Evolutionary conservation across 1,284 basidiomycete genomes (phyloP), one percentile per base, ranked within the genome.

Genomic region (Coniferiporia sulphurascens): DNA sequence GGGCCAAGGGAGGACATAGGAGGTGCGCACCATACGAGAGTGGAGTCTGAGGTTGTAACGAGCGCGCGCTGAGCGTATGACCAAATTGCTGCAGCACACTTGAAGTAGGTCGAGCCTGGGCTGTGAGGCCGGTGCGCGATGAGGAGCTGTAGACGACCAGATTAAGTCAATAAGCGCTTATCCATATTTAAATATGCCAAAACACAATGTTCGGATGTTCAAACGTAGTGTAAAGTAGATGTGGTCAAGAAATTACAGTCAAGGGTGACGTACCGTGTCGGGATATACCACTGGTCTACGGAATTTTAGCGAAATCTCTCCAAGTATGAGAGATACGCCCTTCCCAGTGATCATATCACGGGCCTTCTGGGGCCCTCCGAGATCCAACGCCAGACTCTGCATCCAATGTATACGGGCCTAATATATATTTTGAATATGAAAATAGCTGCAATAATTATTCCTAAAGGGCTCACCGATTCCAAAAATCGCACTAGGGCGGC

Each of bases 291-390:
- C 85, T 0, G 87, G 87, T 17, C 82, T 75, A 60, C 80, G 79
- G 70, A 82, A 91, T 65, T 82, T 79, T 56, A 90, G 71, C 44
- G 79, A 77, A 58, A 89, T 77, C 22, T 83, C 85, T 67, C 89
- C 89, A 56, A 90, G 78, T 65, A 90, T 89, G 59, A 90, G 69
- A 6, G 84, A 86, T 19, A 87, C 67, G 5, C 87, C 88, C 64
- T 80, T 70, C 3, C 80, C 86, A 48, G 74, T 76, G 51, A 87
- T 69, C 77, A 90, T 82, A 4, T 77, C 79, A 43, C 78, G 70
- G 8, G 77, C 81, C 62, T 74, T 78, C 10, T 72, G 68, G 9
- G 78, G 72, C 0, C 87, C 88, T 8, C 86, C 87, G 34, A 88
- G 71, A 55, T 81, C 75, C 34, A 76, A 67, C 0, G 81, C 87